Evolutionary conservation across 2,329 filamentous ascomycete species (phyloP).

Genomic region (Gnomoniopsis sp.): DNA sequence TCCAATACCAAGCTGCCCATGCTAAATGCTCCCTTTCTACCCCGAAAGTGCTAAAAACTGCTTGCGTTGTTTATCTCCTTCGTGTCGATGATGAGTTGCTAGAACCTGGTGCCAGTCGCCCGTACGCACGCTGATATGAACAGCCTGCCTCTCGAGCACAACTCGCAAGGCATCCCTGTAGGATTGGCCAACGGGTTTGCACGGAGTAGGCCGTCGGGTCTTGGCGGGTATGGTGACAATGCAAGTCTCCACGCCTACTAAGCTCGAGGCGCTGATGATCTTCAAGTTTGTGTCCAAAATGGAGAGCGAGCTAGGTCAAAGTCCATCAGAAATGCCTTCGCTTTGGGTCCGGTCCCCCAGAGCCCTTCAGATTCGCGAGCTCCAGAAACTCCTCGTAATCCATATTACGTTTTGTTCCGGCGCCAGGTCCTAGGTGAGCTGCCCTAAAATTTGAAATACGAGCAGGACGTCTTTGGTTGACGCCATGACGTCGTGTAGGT

Average conservation of each 20-base stretch:
- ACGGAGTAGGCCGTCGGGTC: no score
- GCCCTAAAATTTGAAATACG: slow-evolving; percentile 12
- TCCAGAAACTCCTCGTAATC: slow-evolving; percentile 21
- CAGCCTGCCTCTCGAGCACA: neutral
- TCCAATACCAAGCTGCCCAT: neutral
- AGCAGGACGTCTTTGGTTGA: neutral
- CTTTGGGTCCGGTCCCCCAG: neutral
- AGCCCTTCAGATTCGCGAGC: neutral
- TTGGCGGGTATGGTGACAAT: no score
- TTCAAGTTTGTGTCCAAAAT: neutral
- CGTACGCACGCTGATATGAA: neutral
- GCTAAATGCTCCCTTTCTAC: neutral
- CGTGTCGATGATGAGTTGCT: neutral
- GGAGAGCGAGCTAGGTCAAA: neutral
- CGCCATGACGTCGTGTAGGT: neutral
- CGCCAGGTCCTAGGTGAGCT: slow-evolving; percentile 18
- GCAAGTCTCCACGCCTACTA: neutral
- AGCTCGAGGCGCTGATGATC: neutral
- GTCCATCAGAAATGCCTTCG: neutral
- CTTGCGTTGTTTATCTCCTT: neutral
- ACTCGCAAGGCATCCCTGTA: no score
- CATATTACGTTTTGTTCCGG: slow-evolving; percentile 24
- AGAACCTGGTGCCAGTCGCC: neutral
- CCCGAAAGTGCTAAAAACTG: neutral
- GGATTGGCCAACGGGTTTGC: no score